These are phyloP conservation scores for Moelleriella libera DNA, from an alignment of 2,329 filamentous ascomycete genomes.

Conservation along the genomic window DNA sequence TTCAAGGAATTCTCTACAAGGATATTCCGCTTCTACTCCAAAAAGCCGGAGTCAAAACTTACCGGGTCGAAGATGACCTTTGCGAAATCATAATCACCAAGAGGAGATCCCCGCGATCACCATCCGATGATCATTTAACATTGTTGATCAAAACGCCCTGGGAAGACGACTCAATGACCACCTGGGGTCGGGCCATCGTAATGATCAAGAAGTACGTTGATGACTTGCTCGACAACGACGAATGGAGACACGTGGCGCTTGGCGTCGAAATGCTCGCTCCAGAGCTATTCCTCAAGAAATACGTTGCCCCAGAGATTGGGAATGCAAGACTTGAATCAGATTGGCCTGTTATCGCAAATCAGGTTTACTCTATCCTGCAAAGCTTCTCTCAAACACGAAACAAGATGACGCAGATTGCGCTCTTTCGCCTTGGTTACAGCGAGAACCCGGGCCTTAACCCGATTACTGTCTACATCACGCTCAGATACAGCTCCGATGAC, in stretches of 20 bases:
- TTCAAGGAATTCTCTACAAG: too few species aligned
- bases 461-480: not conserved
- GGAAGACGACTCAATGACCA: not conserved
- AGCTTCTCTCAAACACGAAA: not conserved
- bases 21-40: too few species aligned
- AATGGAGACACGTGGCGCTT: not conserved
- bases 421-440: not conserved
- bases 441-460: not conserved
- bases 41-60: too few species aligned
- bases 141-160: not conserved
- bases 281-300: not conserved
- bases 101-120: not conserved
- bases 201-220: not conserved
- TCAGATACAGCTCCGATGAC: not conserved
- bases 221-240: not conserved
- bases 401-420: not conserved
- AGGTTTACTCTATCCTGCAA: not conserved
- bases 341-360: not conserved
- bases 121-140: not conserved
- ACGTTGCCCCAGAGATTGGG: not conserved
- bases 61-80: too few species aligned
- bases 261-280: not conserved
- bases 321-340: not conserved
- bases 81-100: too few species aligned
- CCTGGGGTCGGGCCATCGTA: not conserved